These are phyloP conservation scores for Wickerhamomyces mucosus DNA, from an alignment of 805 yeast species.

Conservation along the genomic window DNA sequence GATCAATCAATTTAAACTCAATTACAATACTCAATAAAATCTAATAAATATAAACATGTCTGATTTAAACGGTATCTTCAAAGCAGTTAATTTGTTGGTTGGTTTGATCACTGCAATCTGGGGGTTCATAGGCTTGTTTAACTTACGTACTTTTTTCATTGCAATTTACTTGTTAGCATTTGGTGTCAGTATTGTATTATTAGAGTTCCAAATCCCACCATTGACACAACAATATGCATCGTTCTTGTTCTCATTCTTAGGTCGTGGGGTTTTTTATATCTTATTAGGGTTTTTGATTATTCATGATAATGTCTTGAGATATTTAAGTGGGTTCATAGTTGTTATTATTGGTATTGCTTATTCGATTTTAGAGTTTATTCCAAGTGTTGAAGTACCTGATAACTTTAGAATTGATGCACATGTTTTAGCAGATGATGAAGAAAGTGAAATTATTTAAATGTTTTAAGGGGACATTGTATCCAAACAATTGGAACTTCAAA, in stretches of 20 bases:
- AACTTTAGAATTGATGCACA: constrained; percentile 60
- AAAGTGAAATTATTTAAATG: constrained; percentile 22
- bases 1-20: too few species aligned
- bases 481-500: too few species aligned
- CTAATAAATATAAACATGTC: too few species aligned
- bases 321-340: constrained; percentile 50
- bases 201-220: constrained; percentile 40
- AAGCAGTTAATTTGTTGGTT: constrained; percentile 40
- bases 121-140: neutral
- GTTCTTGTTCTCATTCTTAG: constrained; percentile 55
- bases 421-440: constrained; percentile 25
- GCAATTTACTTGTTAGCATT: constrained; percentile 49
- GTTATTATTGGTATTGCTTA: constrained; percentile 51
- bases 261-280: constrained; percentile 57
- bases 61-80: constrained; percentile 22
- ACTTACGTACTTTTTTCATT: constrained; percentile 33
- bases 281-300: constrained; percentile 39
- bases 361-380: constrained; percentile 57
- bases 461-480: neutral
- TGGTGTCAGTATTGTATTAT: constrained; percentile 42
- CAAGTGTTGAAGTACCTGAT: constrained; percentile 70
- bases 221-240: constrained; percentile 56
- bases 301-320: constrained; percentile 44
- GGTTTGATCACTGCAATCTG: constrained; percentile 40
- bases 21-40: too few species aligned